These are phyloP conservation scores for Mimosa pudica DNA, from an alignment of 306 rosid genomes.

Conservation along the genomic window DNA sequence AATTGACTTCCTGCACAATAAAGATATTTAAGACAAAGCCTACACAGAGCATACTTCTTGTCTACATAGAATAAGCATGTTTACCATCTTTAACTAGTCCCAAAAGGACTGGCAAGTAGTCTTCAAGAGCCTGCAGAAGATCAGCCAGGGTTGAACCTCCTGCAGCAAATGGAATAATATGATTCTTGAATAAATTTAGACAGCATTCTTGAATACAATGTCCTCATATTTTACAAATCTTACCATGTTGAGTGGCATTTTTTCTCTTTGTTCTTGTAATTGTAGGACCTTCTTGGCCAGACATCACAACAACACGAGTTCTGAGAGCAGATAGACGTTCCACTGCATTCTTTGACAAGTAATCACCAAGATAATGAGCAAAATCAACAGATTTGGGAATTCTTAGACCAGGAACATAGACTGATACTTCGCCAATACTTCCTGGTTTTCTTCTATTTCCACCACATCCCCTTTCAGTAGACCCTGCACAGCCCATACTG, in stretches of 20 bases:
- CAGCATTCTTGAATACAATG: constrained; percentile 22
- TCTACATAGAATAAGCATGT: constrained; percentile 13
- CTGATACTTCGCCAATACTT: constrained; percentile 94
- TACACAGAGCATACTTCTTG: constrained; percentile 31
- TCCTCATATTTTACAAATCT: constrained; percentile 31
- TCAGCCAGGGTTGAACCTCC: constrained; percentile 92
- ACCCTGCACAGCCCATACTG: constrained; percentile 82
- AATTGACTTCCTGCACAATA: constrained; percentile 80
- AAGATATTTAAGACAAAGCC: constrained; percentile 33
- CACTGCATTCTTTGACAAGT: constrained; percentile 73
- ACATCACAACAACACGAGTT: constrained; percentile 92
- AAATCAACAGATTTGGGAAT: constrained; percentile 94
- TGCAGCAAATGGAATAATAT: constrained; percentile 43
- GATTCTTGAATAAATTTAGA: constrained; percentile 39
- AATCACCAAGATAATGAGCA: constrained; percentile 66
- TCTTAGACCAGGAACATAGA: constrained; percentile 92
- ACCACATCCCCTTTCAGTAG: constrained; percentile 70
- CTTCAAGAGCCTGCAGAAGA: constrained; percentile 89
- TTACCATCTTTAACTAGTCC: constrained; percentile 96
- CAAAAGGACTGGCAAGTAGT: constrained; percentile 89
- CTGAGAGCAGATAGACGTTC: constrained; percentile 87
- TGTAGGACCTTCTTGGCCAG: constrained; percentile 92
- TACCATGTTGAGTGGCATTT: constrained; percentile 87
- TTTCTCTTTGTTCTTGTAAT: constrained; percentile 84
- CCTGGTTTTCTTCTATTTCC: constrained; percentile 84